These are phyloP conservation scores for Fusarium xyrophilum DNA, from an alignment of 2,329 filamentous ascomycete genomes.

Conservation along the genomic window DNA sequence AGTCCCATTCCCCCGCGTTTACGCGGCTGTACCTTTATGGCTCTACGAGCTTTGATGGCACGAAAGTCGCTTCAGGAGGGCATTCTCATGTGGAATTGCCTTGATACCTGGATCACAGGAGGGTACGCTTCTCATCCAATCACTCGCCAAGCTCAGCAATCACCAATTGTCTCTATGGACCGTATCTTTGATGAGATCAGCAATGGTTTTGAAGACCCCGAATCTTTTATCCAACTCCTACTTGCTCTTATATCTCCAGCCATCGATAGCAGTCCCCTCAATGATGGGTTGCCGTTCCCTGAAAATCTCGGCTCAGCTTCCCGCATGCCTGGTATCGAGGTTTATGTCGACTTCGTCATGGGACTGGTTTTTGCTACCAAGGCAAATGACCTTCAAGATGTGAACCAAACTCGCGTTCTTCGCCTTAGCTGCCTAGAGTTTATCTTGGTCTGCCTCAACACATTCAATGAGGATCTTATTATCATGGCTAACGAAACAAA, in stretches of 20 bases:
- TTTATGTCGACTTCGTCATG: constrained; percentile 90
- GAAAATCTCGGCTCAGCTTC: constrained; percentile 80
- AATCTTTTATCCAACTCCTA: constrained; percentile 81
- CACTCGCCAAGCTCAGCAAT: constrained; percentile 44
- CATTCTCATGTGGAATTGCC: constrained; percentile 76
- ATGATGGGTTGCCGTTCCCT: constrained; percentile 83
- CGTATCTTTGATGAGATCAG: constrained; percentile 77
- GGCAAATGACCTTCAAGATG: constrained; percentile 68
- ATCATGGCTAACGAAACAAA: constrained; percentile 81
- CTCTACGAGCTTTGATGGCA: constrained; percentile 76
- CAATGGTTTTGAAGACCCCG: constrained; percentile 82
- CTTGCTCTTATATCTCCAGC: constrained; percentile 74
- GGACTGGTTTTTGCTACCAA: constrained; percentile 77
- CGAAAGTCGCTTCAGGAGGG: constrained; percentile 73
- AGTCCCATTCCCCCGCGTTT: constrained; percentile 78
- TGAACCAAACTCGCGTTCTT: constrained; percentile 74
- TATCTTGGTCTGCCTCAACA: constrained; percentile 76
- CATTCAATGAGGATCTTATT: constrained; percentile 94
- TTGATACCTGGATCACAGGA: constrained; percentile 82
- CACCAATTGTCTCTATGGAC: constrained; percentile 59
- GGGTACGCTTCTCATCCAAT: constrained; percentile 53
- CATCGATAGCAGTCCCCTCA: constrained; percentile 65
- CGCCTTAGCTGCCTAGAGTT: constrained; percentile 85
- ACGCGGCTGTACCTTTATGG: constrained; percentile 82
- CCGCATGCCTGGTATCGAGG: constrained; percentile 82